phyloP scores from a whole-genome alignment of 208 protist species.

The Acanthamoeba rhysodes region DNA sequence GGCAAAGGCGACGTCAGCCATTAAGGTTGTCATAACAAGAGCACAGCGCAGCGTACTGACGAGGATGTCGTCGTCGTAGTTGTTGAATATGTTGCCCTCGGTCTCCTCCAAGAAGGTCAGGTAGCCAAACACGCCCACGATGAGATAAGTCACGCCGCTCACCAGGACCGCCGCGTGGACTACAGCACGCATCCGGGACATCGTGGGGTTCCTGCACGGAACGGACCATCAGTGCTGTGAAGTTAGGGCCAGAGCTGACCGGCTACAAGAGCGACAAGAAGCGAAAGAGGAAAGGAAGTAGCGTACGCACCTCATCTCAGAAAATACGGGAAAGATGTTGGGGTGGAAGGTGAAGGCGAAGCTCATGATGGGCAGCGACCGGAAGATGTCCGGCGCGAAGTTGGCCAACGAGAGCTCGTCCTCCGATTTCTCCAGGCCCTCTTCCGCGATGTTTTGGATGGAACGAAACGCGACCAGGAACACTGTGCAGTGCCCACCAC shows the following conservation, averaged over 20 bases:
- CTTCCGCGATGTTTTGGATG: constrained; percentile 4
- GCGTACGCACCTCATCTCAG: constrained; percentile 2
- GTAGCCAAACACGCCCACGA: constrained; percentile 66
- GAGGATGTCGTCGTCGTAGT: constrained; percentile 43
- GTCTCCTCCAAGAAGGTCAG: constrained; percentile 54
- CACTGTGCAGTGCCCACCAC: background rate
- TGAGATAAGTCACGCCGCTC: background rate
- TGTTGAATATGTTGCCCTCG: constrained; percentile 62
- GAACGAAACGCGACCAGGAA: background rate
- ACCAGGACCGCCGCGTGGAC: background rate
- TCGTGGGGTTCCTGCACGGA: constrained; percentile 39
- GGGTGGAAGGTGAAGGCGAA: constrained; percentile 69
- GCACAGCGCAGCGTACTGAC: background rate
- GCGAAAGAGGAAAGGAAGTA: no score
- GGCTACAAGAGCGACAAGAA: no score
- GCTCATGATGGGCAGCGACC: constrained; percentile 28
- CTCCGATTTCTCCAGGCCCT: constrained; percentile 6
- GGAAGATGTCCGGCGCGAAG: constrained; percentile 36
- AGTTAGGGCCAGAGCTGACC: background rate
- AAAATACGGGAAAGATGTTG: constrained; percentile 59
- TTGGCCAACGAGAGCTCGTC: constrained; percentile 5
- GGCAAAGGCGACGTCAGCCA: background rate
- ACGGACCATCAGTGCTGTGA: background rate
- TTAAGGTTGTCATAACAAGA: background rate
- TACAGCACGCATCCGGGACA: background rate